phyloP scores from a whole-genome alignment of 495 filamentous ascomycete genomes.

The Penicillium alfredii region DNA sequence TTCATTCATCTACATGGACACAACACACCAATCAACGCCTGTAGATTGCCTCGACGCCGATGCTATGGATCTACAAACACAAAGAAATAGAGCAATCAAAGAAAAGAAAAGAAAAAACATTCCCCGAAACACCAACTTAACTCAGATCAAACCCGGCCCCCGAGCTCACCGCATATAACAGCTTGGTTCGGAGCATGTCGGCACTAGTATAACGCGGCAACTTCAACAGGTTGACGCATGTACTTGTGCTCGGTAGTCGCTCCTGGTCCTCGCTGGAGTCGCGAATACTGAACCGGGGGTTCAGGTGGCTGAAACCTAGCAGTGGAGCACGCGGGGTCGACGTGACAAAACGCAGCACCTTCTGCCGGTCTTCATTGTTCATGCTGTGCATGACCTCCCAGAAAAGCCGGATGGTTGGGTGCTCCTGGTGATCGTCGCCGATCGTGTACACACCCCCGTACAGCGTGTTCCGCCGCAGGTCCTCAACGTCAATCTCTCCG shows the following conservation, averaged over 20 bases:
- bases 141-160: constrained; percentile 95
- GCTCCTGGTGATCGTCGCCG: constrained; percentile 81
- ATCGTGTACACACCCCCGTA: constrained; percentile 86
- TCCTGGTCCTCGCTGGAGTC: constrained; percentile 76
- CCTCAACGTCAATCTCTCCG: constrained; percentile 78
- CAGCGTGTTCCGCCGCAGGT: constrained; percentile 76
- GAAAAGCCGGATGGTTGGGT: constrained; percentile 78
- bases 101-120: neutral
- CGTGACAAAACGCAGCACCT: constrained; percentile 94
- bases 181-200: constrained; percentile 60
- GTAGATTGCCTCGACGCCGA: constrained; percentile 19
- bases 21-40: constrained; percentile 10
- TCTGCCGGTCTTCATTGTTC: constrained; percentile 65
- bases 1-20: neutral
- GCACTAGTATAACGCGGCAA: constrained; percentile 72
- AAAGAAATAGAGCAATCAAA: constrained; percentile 1
- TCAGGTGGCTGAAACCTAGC: constrained; percentile 80
- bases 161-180: constrained; percentile 85
- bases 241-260: constrained; percentile 88
- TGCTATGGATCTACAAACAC: constrained; percentile 19
- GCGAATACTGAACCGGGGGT: constrained; percentile 81
- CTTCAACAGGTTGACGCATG: constrained; percentile 94
- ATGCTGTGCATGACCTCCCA: constrained; percentile 84
- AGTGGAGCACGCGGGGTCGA: constrained; percentile 89
- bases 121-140: constrained; percentile 35